Base-by-base conservation (phyloP, 2,329 filamentous ascomycete species). In the Phaeoacremonium minimum region DNA sequence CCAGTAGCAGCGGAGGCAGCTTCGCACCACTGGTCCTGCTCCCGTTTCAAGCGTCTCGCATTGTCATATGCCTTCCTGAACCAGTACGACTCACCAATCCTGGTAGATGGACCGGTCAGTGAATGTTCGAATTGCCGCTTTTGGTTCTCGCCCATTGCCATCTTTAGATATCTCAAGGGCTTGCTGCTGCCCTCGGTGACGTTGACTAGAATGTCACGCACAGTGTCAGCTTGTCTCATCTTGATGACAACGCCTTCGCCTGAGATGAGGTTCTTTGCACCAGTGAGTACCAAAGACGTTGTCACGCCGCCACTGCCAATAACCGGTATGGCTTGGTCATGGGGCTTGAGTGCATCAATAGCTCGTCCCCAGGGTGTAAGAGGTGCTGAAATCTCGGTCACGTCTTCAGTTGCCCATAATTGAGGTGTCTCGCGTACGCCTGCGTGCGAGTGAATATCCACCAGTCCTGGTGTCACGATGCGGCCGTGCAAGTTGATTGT, bases 221-320 rank as follows among this genome's bases (percentile, higher is more conserved):
- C 33, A 2, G 41, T 42, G 22, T 44, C 26, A 4, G 34, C 42
- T 2, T 31, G 35, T 35, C 44, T 43, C 40, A 49, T 49, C 40
- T 49, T 49, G n/a, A 49, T 33, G 7, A 45, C 33, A 12, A 46
- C 34, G 11, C 43, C 47, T 40, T 49, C 47, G 18, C 47, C 47
- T 2, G 46, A 47, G 22, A 49, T 48, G 15, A 38, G 32, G 32
- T 49, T 49, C 26, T 47, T 46, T n/a, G 47, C 43, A 3, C 44
- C 46, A 4, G 47, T 47, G 4, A 49, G 15, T 13, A 49, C 41
- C 7, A 49, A 37, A 6, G 46, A 49, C 17, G 42, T 47, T 12
- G 44, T 46, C 12, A 47, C 40, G n/a, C 46, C 47, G 7, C 47
- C 47, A 29, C 46, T 49, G 16, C 44, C 42, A 26, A 49, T 49